These are phyloP conservation scores for Hansenula anomala DNA, from an alignment of 1,139 yeast genomes.

Conservation along the genomic window DNA sequence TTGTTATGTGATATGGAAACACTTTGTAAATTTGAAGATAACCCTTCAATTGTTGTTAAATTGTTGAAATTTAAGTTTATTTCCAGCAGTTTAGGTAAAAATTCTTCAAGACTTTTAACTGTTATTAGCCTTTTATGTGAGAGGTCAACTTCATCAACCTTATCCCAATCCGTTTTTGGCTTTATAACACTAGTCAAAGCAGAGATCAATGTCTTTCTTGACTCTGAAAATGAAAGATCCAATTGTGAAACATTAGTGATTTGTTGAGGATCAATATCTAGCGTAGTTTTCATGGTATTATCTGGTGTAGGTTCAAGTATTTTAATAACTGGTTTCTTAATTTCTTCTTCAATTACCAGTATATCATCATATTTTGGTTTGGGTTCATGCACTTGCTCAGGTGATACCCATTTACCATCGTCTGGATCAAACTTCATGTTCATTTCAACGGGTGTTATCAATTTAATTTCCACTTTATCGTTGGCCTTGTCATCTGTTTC, in stretches of 20 bases:
- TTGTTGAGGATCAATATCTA: conserved; percentile 8
- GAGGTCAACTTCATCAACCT: conserved; percentile 25
- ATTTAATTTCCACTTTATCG: conserved; percentile 6
- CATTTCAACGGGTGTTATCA: conserved; percentile 17
- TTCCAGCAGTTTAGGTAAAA: conserved; percentile 28
- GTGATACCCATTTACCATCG: conserved; percentile 12
- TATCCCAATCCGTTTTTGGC: conserved; percentile 31
- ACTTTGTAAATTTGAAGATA: conserved; percentile 24
- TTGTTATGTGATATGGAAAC: conserved; percentile 26
- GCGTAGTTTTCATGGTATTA: conserved; percentile 3
- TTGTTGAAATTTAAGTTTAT: conserved; percentile 28
- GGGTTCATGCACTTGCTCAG: not conserved
- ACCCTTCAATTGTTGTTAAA: conserved; percentile 30
- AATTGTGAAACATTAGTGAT: conserved; percentile 25
- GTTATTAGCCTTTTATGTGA: conserved; percentile 25
- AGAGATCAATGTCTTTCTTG: conserved; percentile 25
- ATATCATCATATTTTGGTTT: not conserved
- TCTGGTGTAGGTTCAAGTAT: not conserved
- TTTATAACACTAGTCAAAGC: conserved; percentile 28
- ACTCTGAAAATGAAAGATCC: conserved; percentile 26
- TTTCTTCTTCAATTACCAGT: not conserved
- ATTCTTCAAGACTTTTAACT: conserved; percentile 27
- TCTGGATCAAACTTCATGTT: conserved; percentile 14
- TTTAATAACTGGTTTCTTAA: not conserved
- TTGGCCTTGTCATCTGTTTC: conserved; percentile 1